Conservation (phyloP, 2,329 filamentous ascomycete genomes). For the Aspergillus sp. region DNA sequence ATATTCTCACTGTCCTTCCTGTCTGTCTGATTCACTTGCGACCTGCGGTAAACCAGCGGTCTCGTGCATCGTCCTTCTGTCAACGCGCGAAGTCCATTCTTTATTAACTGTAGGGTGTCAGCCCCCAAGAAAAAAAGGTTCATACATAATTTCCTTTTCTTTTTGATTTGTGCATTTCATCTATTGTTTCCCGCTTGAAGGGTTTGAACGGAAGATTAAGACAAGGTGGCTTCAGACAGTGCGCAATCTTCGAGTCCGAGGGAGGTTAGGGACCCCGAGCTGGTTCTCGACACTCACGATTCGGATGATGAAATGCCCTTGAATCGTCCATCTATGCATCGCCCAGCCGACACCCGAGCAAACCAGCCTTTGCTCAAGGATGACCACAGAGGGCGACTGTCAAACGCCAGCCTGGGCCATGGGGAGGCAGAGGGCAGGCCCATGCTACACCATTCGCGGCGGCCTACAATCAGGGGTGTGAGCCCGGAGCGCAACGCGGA, state of each 20-base stretch:
- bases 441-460: constrained; percentile 51
- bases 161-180: neutral
- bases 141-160: neutral
- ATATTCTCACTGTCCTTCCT: neutral
- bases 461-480: constrained; percentile 73
- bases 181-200: neutral
- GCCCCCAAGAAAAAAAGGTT: neutral
- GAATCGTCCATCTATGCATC: constrained; percentile 51
- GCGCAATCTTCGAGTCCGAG: constrained; percentile 27
- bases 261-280: constrained; percentile 36
- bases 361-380: constrained; percentile 58
- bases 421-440: constrained; percentile 39
- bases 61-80: neutral
- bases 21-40: neutral
- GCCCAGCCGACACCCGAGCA: constrained; percentile 51
- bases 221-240: constrained; percentile 37
- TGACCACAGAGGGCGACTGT: constrained; percentile 43
- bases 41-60: neutral
- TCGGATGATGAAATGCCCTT: constrained; percentile 49
- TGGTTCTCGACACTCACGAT: constrained; percentile 38
- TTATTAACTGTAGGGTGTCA: neutral
- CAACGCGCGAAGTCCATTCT: neutral
- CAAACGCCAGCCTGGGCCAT: constrained; percentile 30
- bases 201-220: constrained; percentile 11
- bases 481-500: constrained; percentile 68